Conservation (phyloP, 768 basidiomycete genomes). For the Suillus paluster region DNA sequence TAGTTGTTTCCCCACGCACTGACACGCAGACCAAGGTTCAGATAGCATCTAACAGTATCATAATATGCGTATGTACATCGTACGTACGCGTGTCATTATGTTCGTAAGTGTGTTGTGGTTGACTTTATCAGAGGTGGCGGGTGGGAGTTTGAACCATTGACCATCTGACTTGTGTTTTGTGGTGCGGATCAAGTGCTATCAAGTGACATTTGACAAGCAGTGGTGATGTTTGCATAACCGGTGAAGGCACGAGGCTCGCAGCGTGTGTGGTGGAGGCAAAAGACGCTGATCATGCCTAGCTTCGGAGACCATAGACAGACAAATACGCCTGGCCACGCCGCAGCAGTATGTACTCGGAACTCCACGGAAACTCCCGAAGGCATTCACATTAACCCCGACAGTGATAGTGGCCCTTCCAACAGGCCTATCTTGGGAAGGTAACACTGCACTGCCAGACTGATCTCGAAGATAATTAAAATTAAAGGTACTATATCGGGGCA, state of each 20-base stretch:
- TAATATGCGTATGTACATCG: too few species aligned
- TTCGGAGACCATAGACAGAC: background rate
- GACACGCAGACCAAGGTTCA: too few species aligned
- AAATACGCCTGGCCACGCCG: background rate
- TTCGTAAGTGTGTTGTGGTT: too few species aligned
- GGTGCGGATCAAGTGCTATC: too few species aligned
- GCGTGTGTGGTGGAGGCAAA: background rate
- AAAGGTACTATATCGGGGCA: slow-evolving; percentile 12
- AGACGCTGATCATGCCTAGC: background rate
- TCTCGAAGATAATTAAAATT: slow-evolving; percentile 22
- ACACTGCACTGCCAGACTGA: slow-evolving; percentile 13
- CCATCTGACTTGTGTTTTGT: too few species aligned
- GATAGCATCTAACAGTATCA: too few species aligned
- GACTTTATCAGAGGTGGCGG: too few species aligned
- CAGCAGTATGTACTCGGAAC: background rate
- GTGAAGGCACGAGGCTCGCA: background rate
- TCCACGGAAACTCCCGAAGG: background rate
- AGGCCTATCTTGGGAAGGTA: slow-evolving; percentile 2
- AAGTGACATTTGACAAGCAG: too few species aligned
- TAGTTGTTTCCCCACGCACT: too few species aligned
- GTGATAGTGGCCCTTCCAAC: background rate
- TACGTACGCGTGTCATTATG: too few species aligned
- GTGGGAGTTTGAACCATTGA: too few species aligned
- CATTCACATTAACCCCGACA: background rate
- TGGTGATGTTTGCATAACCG: too few species aligned